Base-by-base conservation (phyloP, 108 stramenopile species). In the Epithemia pelagica region DNA sequence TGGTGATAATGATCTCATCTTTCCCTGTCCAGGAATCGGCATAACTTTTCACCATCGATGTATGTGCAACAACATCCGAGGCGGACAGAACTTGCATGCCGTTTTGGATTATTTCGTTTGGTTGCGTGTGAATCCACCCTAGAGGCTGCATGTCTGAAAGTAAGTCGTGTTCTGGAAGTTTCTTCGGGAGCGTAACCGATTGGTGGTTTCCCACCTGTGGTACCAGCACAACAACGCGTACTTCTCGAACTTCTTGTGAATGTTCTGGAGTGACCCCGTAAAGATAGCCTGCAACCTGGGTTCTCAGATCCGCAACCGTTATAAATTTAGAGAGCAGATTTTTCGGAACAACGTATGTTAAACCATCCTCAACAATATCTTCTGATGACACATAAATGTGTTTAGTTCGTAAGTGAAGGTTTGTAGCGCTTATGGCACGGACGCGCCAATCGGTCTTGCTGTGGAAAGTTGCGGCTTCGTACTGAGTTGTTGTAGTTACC, bases 41-140 rank as follows among this genome's bases (percentile, higher is more conserved):
- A 69, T 95, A 83, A 68, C 95, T 94, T 61, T 78, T 82, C 51
- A 95, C 77, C 32, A 99, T 93, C 2, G 82, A 80, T 18, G 96
- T 78, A 70, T 97, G 96, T 57, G 82, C 78, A 2, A 96, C 80
- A 21, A 96, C 95, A 75, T 99, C 99, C 1, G 89, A 77, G 24
- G 99, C 93, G 55, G 96, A 87, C 32, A 99, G 71, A 23, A 91
- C 77, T 66, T 95, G 94, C 28, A 85, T 68, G 2, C 94, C 90
- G 74, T 92, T 95, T 69, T 98, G 97, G 32, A 96, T 90, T 23
- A 96, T 64, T 72, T 99, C 97, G 68, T 97, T 97, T 24, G 97
- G 99, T 77, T 98, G 97, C 2, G 99, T 98, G 89, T 99, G 99
- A 60, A 99, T 87, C 96, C 96, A 96, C 10, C 99, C 99, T 7